Conservation (phyloP, 768 basidiomycete species). For the Suillus placidus region DNA sequence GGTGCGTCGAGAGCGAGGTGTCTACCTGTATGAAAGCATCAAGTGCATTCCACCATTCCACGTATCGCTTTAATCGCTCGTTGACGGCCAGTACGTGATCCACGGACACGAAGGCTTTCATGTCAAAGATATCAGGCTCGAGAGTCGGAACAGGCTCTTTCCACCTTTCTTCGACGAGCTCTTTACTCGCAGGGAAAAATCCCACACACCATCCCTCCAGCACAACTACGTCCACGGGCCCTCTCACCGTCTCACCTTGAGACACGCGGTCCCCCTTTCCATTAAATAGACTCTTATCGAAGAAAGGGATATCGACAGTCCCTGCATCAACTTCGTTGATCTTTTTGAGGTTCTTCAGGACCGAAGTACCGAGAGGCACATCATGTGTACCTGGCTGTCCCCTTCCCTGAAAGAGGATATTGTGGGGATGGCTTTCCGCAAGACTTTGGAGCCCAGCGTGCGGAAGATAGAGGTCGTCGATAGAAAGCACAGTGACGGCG, state of each 20-base stretch:
- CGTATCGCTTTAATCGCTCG: constrained; percentile 58
- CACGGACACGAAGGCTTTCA: constrained; percentile 42
- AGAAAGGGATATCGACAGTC: constrained; percentile 66
- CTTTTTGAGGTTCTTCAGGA: constrained; percentile 53
- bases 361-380: constrained; percentile 57
- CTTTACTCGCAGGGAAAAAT: constrained; percentile 63
- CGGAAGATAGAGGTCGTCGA: constrained; percentile 87
- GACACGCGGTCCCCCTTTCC: constrained; percentile 85
- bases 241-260: constrained; percentile 42
- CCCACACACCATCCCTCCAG: constrained; percentile 98
- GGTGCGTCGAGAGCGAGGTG: constrained; percentile 11
- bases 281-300: constrained; percentile 81
- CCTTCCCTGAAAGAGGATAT: constrained; percentile 76
- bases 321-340: constrained; percentile 33
- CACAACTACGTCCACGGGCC: constrained; percentile 77
- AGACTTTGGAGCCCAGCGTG: constrained; percentile 61
- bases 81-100: constrained; percentile 68
- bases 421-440: constrained; percentile 51
- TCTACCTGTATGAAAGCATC: constrained; percentile 78
- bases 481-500: constrained; percentile 65
- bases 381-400: constrained; percentile 96
- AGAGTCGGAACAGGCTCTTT: constrained; percentile 29
- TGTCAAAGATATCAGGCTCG: constrained; percentile 34
- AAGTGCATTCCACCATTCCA: constrained; percentile 69
- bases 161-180: constrained; percentile 60